Evolutionary conservation across 768 basidiomycete species (phyloP).

Genomic region (Mycena sanguinolenta): DNA sequence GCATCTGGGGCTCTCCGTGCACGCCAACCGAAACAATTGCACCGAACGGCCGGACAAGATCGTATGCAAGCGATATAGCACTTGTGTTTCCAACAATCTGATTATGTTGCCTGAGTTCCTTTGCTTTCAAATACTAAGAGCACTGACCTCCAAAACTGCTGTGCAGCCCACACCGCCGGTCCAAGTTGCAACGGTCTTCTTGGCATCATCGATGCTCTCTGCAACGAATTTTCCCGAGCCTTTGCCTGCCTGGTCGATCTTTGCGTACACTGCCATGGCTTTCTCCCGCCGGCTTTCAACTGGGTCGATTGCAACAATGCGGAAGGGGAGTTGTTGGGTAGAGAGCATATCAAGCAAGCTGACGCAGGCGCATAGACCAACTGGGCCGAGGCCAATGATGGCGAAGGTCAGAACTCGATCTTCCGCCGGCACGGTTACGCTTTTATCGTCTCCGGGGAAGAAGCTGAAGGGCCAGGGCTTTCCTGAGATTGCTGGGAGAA

Average conservation of each 20-base stretch:
- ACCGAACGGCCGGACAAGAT: conserved; percentile 82
- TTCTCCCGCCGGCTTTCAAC: conserved; percentile 69
- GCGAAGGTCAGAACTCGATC: conserved; percentile 73
- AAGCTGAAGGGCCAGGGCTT: conserved; percentile 70
- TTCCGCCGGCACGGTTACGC: conserved; percentile 54
- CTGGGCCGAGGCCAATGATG: conserved; percentile 82
- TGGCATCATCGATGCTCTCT: conserved; percentile 65
- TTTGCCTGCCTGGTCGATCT: conserved; percentile 59
- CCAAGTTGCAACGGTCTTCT: conserved; percentile 61
- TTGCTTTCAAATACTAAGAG: background rate
- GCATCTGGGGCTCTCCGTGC: conserved; percentile 67
- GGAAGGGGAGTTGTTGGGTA: conserved; percentile 59
- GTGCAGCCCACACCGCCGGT: conserved; percentile 73
- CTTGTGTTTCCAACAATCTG: conserved; percentile 80
- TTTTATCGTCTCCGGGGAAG: conserved; percentile 43
- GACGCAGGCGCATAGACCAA: conserved; percentile 78
- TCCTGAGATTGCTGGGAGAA: conserved; percentile 69
- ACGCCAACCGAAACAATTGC: conserved; percentile 83
- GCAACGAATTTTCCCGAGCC: conserved; percentile 65
- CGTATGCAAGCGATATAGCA: conserved; percentile 75
- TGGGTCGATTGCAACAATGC: conserved; percentile 76
- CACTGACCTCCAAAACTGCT: conserved; percentile 73
- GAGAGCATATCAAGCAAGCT: conserved; percentile 74
- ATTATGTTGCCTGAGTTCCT: background rate
- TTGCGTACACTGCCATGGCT: conserved; percentile 68